Evolutionary conservation across 2,329 filamentous ascomycete species (phyloP), one percentile per base, ranked within the genome.

Genomic region (Fusarium mangiferae): DNA sequence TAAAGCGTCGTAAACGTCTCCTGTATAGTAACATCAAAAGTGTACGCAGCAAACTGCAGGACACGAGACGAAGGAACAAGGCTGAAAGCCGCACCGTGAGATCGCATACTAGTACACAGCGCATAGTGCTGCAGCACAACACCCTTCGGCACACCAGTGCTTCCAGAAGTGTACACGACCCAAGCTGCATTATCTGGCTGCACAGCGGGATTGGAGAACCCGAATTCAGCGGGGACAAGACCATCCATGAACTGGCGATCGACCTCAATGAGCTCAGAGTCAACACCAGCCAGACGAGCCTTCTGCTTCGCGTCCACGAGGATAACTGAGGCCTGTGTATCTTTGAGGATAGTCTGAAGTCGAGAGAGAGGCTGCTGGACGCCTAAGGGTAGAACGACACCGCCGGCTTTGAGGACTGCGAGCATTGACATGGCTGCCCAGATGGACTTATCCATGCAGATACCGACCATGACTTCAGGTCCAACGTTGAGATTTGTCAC

Each of bases 11-110:
- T 58, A 10, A 62, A 58, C 0, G 54, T 62, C 33, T 62, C 60
- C 58, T 62, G 60, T 13, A 62, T 33, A 1, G 60, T 62, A 13
- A 58, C 60, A 20, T 62, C 60, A 20, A 62, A 62, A 13, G 54
- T 57, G 14, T 58, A 57, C 1, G 60, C 54, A 1, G 60, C 51
- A 13, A 62, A 62, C 13, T 62, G 60, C 2, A 62, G 1, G 1
- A 44, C 54, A 0, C 51, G 60, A 17, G 51, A 58, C 24, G 54
- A 44, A 7, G 35, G 54, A 5, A 57, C 18, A 6, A 44, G 54
- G 2, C 51, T 44, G 12, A 57, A 58, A 1, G 60, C 60, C 22
- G 51, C 42, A 18, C 60, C 60, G 11, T 62, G 60, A 8, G 60
- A 56, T 20, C 33, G 33, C 26, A 62, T 30, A 14, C 46, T 52